Conservation (phyloP, 192 early-diverging fungal genomes). For the Umbelopsis ramanniana region DNA sequence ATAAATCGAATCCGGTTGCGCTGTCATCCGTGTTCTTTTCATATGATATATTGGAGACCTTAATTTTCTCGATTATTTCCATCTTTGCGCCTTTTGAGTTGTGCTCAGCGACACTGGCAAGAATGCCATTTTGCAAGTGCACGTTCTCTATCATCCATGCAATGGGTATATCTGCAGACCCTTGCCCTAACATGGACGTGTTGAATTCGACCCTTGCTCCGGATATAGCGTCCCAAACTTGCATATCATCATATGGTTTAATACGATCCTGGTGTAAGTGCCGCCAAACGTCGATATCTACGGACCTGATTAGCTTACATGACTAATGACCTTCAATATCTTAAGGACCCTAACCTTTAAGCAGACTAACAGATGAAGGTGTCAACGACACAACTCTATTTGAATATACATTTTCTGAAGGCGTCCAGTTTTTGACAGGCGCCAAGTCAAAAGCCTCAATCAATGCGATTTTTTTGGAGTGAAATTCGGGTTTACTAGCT, state of each 20-base stretch:
- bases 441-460: constrained; percentile 80
- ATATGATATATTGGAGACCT: constrained; percentile 62
- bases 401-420: constrained; percentile 63
- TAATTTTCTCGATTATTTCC: constrained; percentile 69
- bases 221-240: constrained; percentile 81
- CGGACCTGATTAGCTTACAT: not conserved
- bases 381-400: constrained; percentile 87
- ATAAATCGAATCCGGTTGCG: constrained; percentile 29
- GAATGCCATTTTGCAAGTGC: constrained; percentile 75
- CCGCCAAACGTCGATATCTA: constrained; percentile 70
- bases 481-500: constrained; percentile 28
- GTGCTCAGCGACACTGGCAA: constrained; percentile 48
- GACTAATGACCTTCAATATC: not conserved
- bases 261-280: constrained; percentile 60
- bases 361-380: constrained; percentile 62
- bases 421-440: constrained; percentile 56
- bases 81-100: constrained; percentile 47
- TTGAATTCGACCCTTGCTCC: constrained; percentile 70
- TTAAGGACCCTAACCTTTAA: constrained; percentile 45
- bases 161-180: constrained; percentile 44
- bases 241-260: constrained; percentile 70
- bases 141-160: constrained; percentile 92
- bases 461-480: constrained; percentile 66
- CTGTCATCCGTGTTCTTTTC: constrained; percentile 21
- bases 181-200: constrained; percentile 34